Conservation (phyloP, 495 filamentous ascomycete species). For the Diplogelasinospora grovesii region DNA sequence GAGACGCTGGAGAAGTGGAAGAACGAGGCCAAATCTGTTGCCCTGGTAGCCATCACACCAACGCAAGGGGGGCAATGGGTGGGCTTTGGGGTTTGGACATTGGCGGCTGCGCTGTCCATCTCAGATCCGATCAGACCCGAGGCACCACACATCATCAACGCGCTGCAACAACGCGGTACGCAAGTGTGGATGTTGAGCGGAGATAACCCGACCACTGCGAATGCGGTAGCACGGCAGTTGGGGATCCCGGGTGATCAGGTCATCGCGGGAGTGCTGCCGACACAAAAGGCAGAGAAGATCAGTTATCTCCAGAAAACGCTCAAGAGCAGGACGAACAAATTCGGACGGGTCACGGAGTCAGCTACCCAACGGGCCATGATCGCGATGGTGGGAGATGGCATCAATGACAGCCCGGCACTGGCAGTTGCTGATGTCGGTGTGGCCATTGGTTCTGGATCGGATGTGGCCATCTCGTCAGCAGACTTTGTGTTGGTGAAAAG, state of each 20-base stretch:
- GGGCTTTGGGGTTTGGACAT: conserved; percentile 20
- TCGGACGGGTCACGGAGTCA: conserved; percentile 16
- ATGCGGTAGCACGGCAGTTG: conserved; percentile 66
- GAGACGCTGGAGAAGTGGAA: conserved; percentile 59
- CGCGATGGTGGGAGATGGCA: conserved; percentile 70
- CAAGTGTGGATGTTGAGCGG: conserved; percentile 90
- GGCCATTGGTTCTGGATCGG: conserved; percentile 75
- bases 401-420: conserved; percentile 84
- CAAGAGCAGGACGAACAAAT: conserved; percentile 30
- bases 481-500: conserved; percentile 80
- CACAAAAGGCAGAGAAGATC: conserved; percentile 81
- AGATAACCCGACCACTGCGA: conserved; percentile 68
- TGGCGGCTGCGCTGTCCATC: conserved; percentile 50
- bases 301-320: conserved; percentile 62
- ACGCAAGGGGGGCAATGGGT: background rate
- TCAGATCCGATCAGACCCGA: conserved; percentile 77
- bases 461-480: conserved; percentile 76
- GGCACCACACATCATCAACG: conserved; percentile 55
- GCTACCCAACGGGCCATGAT: conserved; percentile 31
- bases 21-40: conserved; percentile 63
- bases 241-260: conserved; percentile 70
- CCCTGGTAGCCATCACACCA: conserved; percentile 51
- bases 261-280: conserved; percentile 81
- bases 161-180: conserved; percentile 60
- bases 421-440: conserved; percentile 75